These are phyloP conservation scores for Ochetophila trinervis DNA, from an alignment of 306 rosid genomes.

Conservation along the genomic window DNA sequence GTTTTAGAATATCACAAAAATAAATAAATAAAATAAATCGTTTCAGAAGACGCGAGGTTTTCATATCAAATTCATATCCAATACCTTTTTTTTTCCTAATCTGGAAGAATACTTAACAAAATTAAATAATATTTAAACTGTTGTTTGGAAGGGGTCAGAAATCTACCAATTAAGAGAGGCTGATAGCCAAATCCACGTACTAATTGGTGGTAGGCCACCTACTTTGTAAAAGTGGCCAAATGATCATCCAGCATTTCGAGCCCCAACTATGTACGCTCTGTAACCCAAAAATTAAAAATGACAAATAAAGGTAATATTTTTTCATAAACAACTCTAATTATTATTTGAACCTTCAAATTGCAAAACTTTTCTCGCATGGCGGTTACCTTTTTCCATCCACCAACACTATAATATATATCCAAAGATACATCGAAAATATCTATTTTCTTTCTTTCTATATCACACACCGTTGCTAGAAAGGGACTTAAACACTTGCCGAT, in stretches of 20 bases:
- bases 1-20: no score
- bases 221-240: neutral
- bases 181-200: neutral
- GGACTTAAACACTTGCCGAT: no score
- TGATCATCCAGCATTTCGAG: neutral
- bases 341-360: neutral
- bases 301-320: neutral
- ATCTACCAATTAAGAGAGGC: neutral
- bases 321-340: constrained; percentile 9
- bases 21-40: no score
- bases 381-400: neutral
- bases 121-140: neutral
- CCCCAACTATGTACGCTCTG: neutral
- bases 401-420: constrained; percentile 1
- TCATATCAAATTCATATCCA: no score
- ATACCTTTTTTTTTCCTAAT: no score
- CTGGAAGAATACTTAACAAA: no score
- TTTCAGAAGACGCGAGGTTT: no score
- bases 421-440: neutral
- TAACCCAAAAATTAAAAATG: neutral
- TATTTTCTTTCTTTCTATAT: neutral
- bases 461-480: neutral
- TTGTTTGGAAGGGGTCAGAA: neutral
- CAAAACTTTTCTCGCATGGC: constrained; percentile 13
- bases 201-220: constrained; percentile 13